phyloP scores from a whole-genome alignment of 805 yeast genomes.

The Nakazawaea wyomingensis region DNA sequence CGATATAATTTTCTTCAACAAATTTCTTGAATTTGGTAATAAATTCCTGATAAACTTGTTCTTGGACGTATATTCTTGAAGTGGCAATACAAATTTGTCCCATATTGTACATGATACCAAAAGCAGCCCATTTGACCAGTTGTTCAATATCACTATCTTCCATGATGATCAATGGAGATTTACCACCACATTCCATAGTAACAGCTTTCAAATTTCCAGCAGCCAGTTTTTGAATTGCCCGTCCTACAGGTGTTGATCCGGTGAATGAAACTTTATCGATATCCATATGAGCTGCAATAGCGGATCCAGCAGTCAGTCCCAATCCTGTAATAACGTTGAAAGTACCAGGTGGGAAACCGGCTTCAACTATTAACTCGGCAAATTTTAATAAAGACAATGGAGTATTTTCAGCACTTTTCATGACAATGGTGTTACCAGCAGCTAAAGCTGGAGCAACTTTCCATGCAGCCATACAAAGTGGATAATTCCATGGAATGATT shows the following conservation, averaged over 20 bases:
- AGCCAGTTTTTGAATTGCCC: constrained; percentile 61
- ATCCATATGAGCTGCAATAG: constrained; percentile 58
- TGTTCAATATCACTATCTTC: constrained; percentile 50
- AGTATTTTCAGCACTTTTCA: constrained; percentile 73
- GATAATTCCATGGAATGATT: constrained; percentile 82
- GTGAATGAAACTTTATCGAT: constrained; percentile 75
- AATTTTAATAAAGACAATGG: constrained; percentile 68
- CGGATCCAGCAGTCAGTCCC: constrained; percentile 66
- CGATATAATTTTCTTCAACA: constrained; percentile 40
- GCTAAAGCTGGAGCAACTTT: constrained; percentile 73
- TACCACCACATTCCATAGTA: constrained; percentile 59
- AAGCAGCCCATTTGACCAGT: constrained; percentile 45
- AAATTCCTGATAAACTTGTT: constrained; percentile 36
- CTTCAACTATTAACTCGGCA: constrained; percentile 56
- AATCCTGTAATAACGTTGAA: constrained; percentile 68
- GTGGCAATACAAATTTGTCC: constrained; percentile 47
- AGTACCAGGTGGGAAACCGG: constrained; percentile 74
- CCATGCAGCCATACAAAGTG: constrained; percentile 74
- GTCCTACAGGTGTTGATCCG: constrained; percentile 75
- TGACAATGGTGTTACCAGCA: constrained; percentile 66
- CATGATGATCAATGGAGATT: constrained; percentile 48
- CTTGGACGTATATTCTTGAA: constrained; percentile 40
- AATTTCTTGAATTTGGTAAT: constrained; percentile 31
- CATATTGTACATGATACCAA: constrained; percentile 40
- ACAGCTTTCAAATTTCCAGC: constrained; percentile 54